These are phyloP conservation scores for Botrytis sinoallii DNA, from an alignment of 2,329 filamentous ascomycete species.

Conservation along the genomic window DNA sequence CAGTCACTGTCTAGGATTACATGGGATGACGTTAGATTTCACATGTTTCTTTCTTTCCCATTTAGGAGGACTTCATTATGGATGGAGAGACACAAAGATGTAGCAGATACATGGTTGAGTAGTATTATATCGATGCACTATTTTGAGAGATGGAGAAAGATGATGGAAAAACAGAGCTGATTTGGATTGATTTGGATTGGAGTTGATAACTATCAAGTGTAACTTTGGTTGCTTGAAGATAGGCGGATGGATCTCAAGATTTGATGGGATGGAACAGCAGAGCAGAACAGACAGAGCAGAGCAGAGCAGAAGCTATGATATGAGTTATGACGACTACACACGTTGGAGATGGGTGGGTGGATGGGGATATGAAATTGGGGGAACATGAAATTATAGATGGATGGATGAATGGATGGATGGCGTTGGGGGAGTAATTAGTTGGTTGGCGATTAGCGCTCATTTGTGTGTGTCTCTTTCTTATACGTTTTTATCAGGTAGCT, in stretches of 20 bases:
- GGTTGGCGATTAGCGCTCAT: neutral
- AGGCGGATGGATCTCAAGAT: neutral
- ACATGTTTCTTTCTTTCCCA: neutral
- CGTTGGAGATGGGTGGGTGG: neutral
- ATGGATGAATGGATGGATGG: neutral
- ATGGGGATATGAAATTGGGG: neutral
- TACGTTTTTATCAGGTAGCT: neutral
- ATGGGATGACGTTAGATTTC: slow-evolving; percentile 4
- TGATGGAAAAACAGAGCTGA: neutral
- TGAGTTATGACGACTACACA: slow-evolving; percentile 6
- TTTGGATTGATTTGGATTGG: neutral
- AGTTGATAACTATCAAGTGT: neutral
- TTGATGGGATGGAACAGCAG: neutral
- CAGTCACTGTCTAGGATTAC: neutral
- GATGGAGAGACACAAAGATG: neutral
- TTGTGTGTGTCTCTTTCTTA: neutral
- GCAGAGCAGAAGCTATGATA: neutral
- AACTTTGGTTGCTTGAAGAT: neutral
- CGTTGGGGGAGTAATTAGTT: neutral
- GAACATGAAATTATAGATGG: neutral
- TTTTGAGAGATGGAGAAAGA: neutral
- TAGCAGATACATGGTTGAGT: neutral
- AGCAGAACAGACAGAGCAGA: neutral
- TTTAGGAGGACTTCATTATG: neutral
- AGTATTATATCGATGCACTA: neutral